Base-by-base conservation (phyloP, 2,329 filamentous ascomycete genomes). In the Metarhizium brunneum region DNA sequence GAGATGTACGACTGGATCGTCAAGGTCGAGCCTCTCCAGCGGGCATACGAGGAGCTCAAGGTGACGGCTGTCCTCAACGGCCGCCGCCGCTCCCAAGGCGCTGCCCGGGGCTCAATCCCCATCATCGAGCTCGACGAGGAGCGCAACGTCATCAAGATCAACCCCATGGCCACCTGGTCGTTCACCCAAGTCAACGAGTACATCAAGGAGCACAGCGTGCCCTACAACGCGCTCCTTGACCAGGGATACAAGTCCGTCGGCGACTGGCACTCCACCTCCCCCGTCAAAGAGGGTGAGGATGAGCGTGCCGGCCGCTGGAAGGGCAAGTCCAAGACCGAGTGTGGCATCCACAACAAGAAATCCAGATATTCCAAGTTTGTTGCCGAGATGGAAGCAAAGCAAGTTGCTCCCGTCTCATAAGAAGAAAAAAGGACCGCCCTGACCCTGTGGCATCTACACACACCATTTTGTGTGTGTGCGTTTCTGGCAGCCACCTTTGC, bases 251-350 rank as follows among this genome's bases (percentile, higher is more conserved):
- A 97, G 81, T 96, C 90, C 61, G 81, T 99, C 60, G 94, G 94
- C 59, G 94, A 99, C 78, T 97, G 92, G 90, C 94, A 99, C 80
- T 96, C 91, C 52, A 99, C 94, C 4, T 87, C 84, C 63, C 92
- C 94, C 13, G 91, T 97, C 58, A 84, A 80, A 60, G 90, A 92
- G 57, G 89, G 89, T 61, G 94, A 99, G 74, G 94, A 97, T 66
- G 94, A 99, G 82, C 87, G 94, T 53, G 88, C 94, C 8, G 94
- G 94, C 57, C 86, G 94, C 63, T 99, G 94, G 94, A 96, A 96
- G 81, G 94, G 94, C 59, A 88, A 91, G 72, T 76, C 81, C 66
- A 99, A 99, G 86, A 95, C 91, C 16, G 94, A 99, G 77, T 99
- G 94, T 71, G 94, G 94, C 50, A 97, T 99, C 68, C 94, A 99